Conservation (phyloP, 1,284 basidiomycete genomes). For the Tylopilus orsonianus region DNA sequence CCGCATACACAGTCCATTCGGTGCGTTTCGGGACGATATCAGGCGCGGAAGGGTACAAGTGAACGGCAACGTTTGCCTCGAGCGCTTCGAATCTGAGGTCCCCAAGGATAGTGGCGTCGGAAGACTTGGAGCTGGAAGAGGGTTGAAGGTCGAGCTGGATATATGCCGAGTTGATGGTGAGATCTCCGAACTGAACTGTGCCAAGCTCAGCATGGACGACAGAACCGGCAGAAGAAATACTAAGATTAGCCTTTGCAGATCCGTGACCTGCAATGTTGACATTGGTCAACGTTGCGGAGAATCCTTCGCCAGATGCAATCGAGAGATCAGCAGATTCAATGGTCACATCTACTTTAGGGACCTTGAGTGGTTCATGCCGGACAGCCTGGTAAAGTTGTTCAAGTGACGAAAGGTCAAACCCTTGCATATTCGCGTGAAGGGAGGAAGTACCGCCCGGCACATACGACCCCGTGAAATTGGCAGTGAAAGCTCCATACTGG, state of each 20-base stretch:
- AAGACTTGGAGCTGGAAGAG: constrained; percentile 3
- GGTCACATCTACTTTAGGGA: constrained; percentile 7
- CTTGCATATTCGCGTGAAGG: neutral
- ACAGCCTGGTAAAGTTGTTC: constrained; percentile 5
- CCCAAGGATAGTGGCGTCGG: constrained; percentile 5
- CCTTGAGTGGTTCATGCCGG: constrained; percentile 1
- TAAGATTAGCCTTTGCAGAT: neutral
- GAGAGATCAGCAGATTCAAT: constrained; percentile 8
- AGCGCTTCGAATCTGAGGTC: constrained; percentile 3
- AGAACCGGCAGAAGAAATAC: constrained; percentile 4
- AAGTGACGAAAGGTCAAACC: constrained; percentile 7
- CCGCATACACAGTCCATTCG: constrained; percentile 8
- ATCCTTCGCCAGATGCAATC: constrained; percentile 3
- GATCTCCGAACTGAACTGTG: constrained; percentile 3
- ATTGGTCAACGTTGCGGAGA: constrained; percentile 6
- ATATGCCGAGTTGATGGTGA: constrained; percentile 5
- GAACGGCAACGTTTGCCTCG: constrained; percentile 3
- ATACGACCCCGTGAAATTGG: constrained; percentile 6
- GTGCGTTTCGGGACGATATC: constrained; percentile 4
- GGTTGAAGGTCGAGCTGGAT: constrained; percentile 11
- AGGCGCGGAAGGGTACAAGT: constrained; percentile 8
- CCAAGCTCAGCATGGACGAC: constrained; percentile 9
- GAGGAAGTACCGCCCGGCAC: neutral
- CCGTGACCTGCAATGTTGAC: constrained; percentile 7
- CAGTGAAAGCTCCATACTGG: neutral